These are phyloP conservation scores for Exophiala dermatitidis DNA, from an alignment of 2,329 filamentous ascomycete species.

Conservation along the genomic window DNA sequence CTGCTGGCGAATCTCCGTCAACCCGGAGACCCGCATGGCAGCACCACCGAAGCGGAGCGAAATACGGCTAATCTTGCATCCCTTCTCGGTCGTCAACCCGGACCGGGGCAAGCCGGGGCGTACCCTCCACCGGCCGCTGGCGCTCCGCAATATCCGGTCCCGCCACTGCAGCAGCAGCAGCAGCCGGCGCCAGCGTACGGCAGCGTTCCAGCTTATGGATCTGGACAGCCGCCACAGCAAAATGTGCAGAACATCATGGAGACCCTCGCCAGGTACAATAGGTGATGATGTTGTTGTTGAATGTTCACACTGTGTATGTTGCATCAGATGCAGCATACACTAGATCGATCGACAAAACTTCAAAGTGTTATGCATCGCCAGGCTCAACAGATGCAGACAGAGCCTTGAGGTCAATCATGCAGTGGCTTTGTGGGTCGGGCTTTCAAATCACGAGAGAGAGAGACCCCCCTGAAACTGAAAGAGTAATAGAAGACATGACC, in stretches of 20 bases:
- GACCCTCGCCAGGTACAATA: constrained; percentile 42
- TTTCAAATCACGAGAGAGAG: no score
- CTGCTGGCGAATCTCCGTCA: constrained; percentile 26
- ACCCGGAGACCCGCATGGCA: constrained; percentile 21
- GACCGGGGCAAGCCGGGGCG: constrained; percentile 26
- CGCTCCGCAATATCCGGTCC: constrained; percentile 5
- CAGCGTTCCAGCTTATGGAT: constrained; percentile 12
- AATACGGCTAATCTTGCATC: constrained; percentile 36
- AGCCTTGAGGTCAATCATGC: no score
- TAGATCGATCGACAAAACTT: no score
- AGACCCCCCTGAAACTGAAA: no score
- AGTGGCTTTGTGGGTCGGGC: no score
- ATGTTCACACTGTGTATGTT: no score
- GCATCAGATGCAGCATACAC: no score
- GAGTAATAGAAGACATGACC: no score
- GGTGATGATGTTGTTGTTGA: constrained; percentile 26
- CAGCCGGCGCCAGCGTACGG: constrained; percentile 21
- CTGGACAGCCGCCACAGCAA: constrained; percentile 32
- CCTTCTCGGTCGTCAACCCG: constrained; percentile 35
- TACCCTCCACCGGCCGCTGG: constrained; percentile 5
- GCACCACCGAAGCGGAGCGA: constrained; percentile 31
- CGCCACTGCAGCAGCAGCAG: background rate
- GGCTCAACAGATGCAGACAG: no score
- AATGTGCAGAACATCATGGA: constrained; percentile 45
- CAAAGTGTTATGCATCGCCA: no score